phyloP scores from a whole-genome alignment of 768 basidiomycete species.

The Tulasnella sp. region DNA sequence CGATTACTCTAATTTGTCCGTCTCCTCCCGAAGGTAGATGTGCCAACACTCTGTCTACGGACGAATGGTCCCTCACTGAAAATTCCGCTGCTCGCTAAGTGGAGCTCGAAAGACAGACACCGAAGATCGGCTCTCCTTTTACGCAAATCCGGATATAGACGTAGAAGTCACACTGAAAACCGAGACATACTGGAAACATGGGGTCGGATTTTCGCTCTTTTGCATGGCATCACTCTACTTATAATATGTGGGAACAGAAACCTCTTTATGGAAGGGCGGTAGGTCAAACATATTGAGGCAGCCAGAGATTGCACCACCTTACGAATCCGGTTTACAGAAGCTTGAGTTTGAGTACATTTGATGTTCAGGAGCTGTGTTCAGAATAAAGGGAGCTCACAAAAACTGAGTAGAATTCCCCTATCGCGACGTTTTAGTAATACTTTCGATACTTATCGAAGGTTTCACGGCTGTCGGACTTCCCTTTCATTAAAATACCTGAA shows the following conservation, averaged over 20 bases:
- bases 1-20: not conserved
- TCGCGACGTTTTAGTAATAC: no score
- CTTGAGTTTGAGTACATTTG: not conserved
- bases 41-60: not conserved
- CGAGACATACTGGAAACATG: no score
- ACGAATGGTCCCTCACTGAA: not conserved
- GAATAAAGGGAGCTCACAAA: not conserved
- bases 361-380: not conserved
- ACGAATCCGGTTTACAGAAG: not conserved
- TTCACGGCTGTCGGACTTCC: no score
- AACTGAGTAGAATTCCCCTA: no score
- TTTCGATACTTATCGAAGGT: no score
- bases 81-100: not conserved
- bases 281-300: not conserved
- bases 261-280: not conserved
- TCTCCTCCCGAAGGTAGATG: not conserved
- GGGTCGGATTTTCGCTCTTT: no score
- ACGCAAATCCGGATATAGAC: no score
- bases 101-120: no score
- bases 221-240: no score
- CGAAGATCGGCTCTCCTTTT: no score
- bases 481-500: no score
- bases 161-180: no score
- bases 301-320: not conserved
- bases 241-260: not conserved